Base-by-base conservation (phyloP, 352 stramenopile species). In the Globisporangium viniferum region DNA sequence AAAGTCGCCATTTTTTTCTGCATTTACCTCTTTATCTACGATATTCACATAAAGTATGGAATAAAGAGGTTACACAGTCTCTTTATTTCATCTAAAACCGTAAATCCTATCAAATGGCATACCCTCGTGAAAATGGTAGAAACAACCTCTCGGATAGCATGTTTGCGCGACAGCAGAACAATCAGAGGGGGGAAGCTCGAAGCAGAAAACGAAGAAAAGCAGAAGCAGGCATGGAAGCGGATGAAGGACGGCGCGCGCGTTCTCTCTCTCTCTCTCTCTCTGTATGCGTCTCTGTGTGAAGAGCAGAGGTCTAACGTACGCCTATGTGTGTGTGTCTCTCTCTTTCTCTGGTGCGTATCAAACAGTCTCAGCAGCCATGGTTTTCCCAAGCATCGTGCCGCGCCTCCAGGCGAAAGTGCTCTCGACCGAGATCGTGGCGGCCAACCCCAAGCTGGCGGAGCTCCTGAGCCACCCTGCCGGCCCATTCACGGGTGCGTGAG, bases 401-500 rank as follows among this genome's bases (percentile, higher is more conserved):
- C 84, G 86, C 56, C 56, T 94, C 62, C 84, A 94, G 67, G 79
- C 86, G 69, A 90, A 88, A 59, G 80, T 94, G 60, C 67, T 94
- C 36, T 76, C 88, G 75, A 73, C 84, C 9, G 81, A 90, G 57
- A 72, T 92, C 66, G 76, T 94, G 29, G 80, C 80, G 48, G 85
- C 81, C 60, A 92, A 89, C 72, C 79, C 86, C 44, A 89, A 87
- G 73, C 62, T 94, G 55, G 71, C 62, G 53, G 53, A 73, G 6
- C 68, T 97, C 48, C 66, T 97, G 41, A 71, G 71, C 22, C 89
- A 95, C 67, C 90, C 90, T 6, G 90, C 90, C 0, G 90, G 90
- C 3, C 90, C 90, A 2, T 97, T 97, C 72, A 97, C 89, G 20
- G 79, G 88, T 90, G 60, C 65, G 76, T 72, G 22, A 46, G 27